phyloP scores from a whole-genome alignment of 2,329 filamentous ascomycete species.

The Scleromitrula shiraiana region DNA sequence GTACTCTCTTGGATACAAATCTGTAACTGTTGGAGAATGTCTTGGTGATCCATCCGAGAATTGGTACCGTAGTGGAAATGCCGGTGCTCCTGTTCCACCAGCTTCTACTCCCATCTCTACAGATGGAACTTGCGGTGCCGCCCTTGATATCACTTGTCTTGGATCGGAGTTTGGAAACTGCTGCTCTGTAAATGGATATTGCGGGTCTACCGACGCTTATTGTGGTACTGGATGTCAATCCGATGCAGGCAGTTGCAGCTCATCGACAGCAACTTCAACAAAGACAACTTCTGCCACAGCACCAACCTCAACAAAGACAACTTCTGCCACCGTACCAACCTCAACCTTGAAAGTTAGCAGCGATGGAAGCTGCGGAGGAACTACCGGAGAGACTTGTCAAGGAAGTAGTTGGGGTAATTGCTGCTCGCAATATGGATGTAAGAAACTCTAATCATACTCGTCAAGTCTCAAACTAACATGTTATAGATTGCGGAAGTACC shows the following conservation, averaged over 20 bases:
- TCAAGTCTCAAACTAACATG: not conserved
- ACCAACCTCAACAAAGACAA: constrained; percentile 4
- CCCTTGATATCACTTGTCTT: constrained; percentile 12
- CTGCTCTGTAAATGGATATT: constrained; percentile 14
- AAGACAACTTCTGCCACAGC: no score
- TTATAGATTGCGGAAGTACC: constrained; percentile 1
- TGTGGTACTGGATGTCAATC: constrained; percentile 14
- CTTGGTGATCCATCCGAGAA: constrained; percentile 35
- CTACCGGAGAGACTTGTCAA: constrained; percentile 23
- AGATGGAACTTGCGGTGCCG: constrained; percentile 15
- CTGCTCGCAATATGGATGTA: constrained; percentile 27
- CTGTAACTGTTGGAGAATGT: constrained; percentile 40
- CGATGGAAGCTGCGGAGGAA: constrained; percentile 18
- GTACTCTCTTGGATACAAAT: constrained; percentile 30
- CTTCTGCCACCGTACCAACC: not conserved
- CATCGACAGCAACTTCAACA: not conserved
- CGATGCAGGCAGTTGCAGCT: constrained; percentile 3
- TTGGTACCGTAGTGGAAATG: constrained; percentile 34
- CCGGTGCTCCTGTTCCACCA: constrained; percentile 4
- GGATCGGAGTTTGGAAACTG: constrained; percentile 15
- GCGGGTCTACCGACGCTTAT: constrained; percentile 13
- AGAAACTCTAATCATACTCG: not conserved
- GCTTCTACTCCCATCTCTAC: constrained; percentile 6
- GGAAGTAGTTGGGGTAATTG: constrained; percentile 23
- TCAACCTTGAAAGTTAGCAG: constrained; percentile 1